Conservation (phyloP, 768 basidiomycete genomes). For the Austroboletus festivus region DNA sequence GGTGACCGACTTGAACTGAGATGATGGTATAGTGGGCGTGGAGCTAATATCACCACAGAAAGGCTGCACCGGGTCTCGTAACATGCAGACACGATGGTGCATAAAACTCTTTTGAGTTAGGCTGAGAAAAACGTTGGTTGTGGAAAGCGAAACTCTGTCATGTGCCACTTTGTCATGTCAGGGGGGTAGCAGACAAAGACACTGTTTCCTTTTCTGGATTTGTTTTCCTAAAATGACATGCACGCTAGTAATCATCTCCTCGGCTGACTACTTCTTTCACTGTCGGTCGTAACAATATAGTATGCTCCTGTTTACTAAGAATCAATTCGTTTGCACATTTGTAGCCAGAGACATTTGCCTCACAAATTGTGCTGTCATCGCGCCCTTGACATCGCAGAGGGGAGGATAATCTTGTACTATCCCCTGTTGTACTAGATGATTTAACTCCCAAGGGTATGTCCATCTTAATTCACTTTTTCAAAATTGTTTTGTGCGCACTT, state of each 20-base stretch:
- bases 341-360: constrained; percentile 23
- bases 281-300: constrained; percentile 79
- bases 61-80: constrained; percentile 22
- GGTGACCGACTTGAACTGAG: constrained; percentile 17
- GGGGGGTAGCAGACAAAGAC: neutral
- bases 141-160: neutral
- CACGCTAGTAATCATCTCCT: constrained; percentile 69
- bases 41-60: constrained; percentile 12
- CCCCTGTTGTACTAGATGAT: constrained; percentile 83
- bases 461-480: too few relatives aligned
- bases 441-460: constrained; percentile 51
- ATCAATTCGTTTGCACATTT: constrained; percentile 5
- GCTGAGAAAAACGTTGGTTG: neutral
- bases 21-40: constrained; percentile 13
- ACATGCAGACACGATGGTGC: constrained; percentile 14
- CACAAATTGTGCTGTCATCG: constrained; percentile 95
- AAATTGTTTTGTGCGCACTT: constrained; percentile 20
- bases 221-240: constrained; percentile 9
- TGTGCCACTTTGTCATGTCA: neutral
- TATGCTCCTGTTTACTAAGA: constrained; percentile 64
- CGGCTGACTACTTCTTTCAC: constrained; percentile 82
- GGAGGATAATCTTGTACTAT: constrained; percentile 94
- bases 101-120: neutral
- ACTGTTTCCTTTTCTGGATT: constrained; percentile 21
- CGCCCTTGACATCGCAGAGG: constrained; percentile 75